Evolutionary conservation across 345 rosid species (phyloP), one percentile per base, ranked within the genome.

Genomic region (Brassica carinata): DNA sequence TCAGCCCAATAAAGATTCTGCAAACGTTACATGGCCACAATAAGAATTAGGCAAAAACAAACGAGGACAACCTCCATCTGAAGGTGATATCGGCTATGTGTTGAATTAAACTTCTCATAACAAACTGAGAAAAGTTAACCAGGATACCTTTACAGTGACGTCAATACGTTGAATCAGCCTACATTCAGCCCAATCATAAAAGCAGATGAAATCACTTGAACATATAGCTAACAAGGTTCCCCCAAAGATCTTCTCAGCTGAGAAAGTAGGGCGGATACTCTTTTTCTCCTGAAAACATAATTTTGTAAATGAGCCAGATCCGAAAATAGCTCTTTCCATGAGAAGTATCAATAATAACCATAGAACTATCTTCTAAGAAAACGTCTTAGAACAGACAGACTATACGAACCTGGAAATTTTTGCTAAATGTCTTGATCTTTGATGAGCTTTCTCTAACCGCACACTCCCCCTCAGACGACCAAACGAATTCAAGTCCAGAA

Each of bases 1-100:
- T 96, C 99, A 82, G 98, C 99, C 99, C 99, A 96, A 83, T 92
- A 94, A 23, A 96, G 88, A 86, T 96, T 94, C 99, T 96, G 91
- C 75, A 34, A 79, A 55, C 14, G 9, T 77, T 81, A 75, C 9
- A 1, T 27, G 69, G 67, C 68, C 82, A 77, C 61, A 69, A 62
- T 23, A 64, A 14, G 34, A 57, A 36, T 76, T 43, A 71, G 80
- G 68, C 26, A 72, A 34, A 29, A 73, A 79, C n/a, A 71, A 75
- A 69, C 40, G 72, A 45, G 74, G 58, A 48, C 17, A 73, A 13
- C 71, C 11, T 38, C 61, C 15, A 76, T 29, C 66, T 67, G 51
- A 68, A 76, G 31, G 62, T 59, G 34, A 67, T 31, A 48, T 15
- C 6, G 45, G 43, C 61, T 43, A 66, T 73, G 63, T 81, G 67